phyloP scores from a whole-genome alignment of 345 rosid genomes.

The Heritiera littoralis region DNA sequence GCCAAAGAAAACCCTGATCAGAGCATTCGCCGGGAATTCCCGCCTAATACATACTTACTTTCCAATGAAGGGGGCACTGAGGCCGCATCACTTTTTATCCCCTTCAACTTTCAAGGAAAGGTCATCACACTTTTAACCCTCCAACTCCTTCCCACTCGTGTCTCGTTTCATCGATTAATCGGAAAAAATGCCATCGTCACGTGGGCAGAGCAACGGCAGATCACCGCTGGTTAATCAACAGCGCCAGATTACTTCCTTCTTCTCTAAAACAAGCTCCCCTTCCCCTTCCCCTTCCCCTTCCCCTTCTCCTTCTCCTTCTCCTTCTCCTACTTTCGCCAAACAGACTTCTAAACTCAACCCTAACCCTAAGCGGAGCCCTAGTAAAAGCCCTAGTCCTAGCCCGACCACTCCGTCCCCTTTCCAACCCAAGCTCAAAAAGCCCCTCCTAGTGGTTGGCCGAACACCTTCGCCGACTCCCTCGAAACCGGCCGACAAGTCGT shows the following conservation, averaged over 20 bases:
- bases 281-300: slow-evolving; percentile 41
- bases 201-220: slow-evolving; percentile 72
- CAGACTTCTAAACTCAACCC: slow-evolving; percentile 33
- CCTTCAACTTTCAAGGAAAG: not conserved
- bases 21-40: slow-evolving; percentile 25
- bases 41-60: slow-evolving; percentile 11
- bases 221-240: slow-evolving; percentile 91
- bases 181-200: slow-evolving; percentile 63
- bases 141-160: not conserved
- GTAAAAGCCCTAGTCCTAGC: slow-evolving; percentile 35
- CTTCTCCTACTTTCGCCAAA: slow-evolving; percentile 36
- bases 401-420: slow-evolving; percentile 80
- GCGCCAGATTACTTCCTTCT: slow-evolving; percentile 89
- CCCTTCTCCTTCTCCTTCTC: slow-evolving; percentile 44
- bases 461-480: slow-evolving; percentile 28
- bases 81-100: not conserved
- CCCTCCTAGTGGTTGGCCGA: slow-evolving; percentile 67
- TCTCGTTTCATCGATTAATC: not conserved
- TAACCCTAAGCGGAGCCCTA: slow-evolving; percentile 21
- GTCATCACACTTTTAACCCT: not conserved
- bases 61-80: not conserved
- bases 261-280: slow-evolving; percentile 52
- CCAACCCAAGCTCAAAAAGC: slow-evolving; percentile 55
- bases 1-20: slow-evolving; percentile 28
- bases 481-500: slow-evolving; percentile 30